Conservation (phyloP, 768 basidiomycete species). For the Suillus clintonianus region DNA sequence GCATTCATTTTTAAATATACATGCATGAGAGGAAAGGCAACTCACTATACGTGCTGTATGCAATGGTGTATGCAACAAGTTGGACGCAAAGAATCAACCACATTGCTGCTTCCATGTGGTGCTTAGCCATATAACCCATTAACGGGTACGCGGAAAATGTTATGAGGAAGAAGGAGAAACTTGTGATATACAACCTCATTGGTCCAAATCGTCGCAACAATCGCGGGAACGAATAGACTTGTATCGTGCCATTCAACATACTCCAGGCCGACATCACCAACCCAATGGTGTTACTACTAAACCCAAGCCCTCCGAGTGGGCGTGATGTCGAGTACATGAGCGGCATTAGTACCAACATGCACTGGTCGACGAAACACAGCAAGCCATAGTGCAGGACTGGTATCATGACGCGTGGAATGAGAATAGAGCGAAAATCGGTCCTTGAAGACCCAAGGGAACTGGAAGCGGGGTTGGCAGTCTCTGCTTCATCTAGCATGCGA, state of each 20-base stretch:
- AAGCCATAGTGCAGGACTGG: constrained; percentile 11
- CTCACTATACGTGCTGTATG: constrained; percentile 6
- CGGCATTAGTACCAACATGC: constrained; percentile 9
- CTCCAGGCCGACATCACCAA: constrained; percentile 5
- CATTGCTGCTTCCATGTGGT: constrained; percentile 4
- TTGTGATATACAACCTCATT: constrained; percentile 5
- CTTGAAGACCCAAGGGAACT: not conserved
- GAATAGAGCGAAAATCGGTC: not conserved
- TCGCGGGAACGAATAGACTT: constrained; percentile 7
- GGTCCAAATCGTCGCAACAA: constrained; percentile 4
- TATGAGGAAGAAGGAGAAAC: constrained; percentile 5
- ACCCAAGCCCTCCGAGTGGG: constrained; percentile 8
- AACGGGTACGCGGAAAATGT: constrained; percentile 6
- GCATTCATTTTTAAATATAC: not conserved
- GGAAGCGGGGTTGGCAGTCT: not conserved
- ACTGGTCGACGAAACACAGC: constrained; percentile 13
- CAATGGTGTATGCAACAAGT: constrained; percentile 1
- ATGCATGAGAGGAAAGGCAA: not conserved
- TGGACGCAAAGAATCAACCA: constrained; percentile 5
- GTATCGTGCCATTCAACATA: constrained; percentile 8
- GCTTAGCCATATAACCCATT: constrained; percentile 8
- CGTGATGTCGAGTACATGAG: constrained; percentile 16
- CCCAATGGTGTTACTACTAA: constrained; percentile 12
- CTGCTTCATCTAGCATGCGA: not conserved
- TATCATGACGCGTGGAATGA: constrained; percentile 1